Percentiles rank a stretch among this genome's conserved stretches.
Conservation (phyloP, 345 rosid species). For the Psidium guajava region DNA sequence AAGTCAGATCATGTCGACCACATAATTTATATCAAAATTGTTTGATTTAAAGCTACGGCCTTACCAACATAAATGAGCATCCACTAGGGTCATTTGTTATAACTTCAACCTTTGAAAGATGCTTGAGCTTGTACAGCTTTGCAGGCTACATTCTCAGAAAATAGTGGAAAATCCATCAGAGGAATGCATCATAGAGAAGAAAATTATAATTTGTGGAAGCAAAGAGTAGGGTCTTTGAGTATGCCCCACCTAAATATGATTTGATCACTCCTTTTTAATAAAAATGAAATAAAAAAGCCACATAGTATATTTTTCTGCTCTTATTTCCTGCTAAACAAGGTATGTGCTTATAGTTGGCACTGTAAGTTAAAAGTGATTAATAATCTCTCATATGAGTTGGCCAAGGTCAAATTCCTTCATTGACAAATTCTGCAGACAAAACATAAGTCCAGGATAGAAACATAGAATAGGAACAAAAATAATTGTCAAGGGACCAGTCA, state of each 20-base stretch:
- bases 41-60: background rate
- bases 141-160: slow-evolving; percentile 50
- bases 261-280: background rate
- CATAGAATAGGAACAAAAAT: background rate
- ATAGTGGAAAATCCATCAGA: background rate
- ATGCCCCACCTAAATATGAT: background rate
- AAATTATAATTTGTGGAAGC: background rate
- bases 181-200: background rate
- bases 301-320: background rate
- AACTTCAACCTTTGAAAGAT: slow-evolving; percentile 93
- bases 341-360: background rate
- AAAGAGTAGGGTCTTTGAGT: background rate
- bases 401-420: background rate
- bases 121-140: slow-evolving; percentile 88
- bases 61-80: slow-evolving; percentile 91
- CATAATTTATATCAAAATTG: background rate
- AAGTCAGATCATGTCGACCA: background rate
- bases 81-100: slow-evolving; percentile 92
- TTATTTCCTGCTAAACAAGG: background rate
- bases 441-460: background rate
- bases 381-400: background rate
- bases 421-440: background rate
- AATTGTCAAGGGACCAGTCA: background rate
- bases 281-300: background rate
- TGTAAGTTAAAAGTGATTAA: background rate